Evolutionary conservation across 2,329 filamentous ascomycete genomes (phyloP), one percentile per base, ranked within the genome.

Genomic region (Clarireedia sp.): DNA sequence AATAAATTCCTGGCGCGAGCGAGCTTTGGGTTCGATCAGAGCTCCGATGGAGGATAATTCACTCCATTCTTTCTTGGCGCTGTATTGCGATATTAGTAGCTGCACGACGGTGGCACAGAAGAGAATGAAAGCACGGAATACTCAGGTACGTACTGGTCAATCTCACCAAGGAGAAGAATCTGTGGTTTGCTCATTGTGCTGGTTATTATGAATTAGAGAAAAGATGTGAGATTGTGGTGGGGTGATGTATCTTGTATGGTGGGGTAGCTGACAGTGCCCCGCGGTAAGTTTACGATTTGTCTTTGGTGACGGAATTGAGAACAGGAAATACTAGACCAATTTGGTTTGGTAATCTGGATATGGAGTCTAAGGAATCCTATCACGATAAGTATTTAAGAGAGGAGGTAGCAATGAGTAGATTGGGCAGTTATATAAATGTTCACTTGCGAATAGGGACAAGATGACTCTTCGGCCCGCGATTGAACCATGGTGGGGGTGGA

Each of bases 51-150:
- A 69, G 51, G 74, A 71, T 54, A 94, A 75, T 5, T 76, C 69
- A n/a, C 78, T 68, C 83, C 85, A 90, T 56, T 80, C 74, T 41
- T 80, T 73, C 57, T 83, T 75, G 41, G 87, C 88, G 66, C 85
- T 88, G 67, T 37, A 54, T 40, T 47, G 33, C 50, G 16, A 40
- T 41, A 48, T 54, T 51, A 29, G 37, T 58, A 41, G 29, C 10
- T 33, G 29, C 12, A 33, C 9, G 38, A 17, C 2, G 6, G 38
- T 36, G 19, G 16, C 37, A 26, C 24, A 43, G 5, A 26, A 41
- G 40, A 12, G 21, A 40, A 45, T 29, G 33, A 26, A 41, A n/a
- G 1, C 2, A 1, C 8, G 10, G 14, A 3, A 19, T 16, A 43
- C 38, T 12, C 29, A 44, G 41, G 29, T 29, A 76, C 80, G 63